Evolutionary conservation across 495 filamentous ascomycete species (phyloP), one percentile per base, ranked within the genome.

Genomic region (Penicillium odoratum): DNA sequence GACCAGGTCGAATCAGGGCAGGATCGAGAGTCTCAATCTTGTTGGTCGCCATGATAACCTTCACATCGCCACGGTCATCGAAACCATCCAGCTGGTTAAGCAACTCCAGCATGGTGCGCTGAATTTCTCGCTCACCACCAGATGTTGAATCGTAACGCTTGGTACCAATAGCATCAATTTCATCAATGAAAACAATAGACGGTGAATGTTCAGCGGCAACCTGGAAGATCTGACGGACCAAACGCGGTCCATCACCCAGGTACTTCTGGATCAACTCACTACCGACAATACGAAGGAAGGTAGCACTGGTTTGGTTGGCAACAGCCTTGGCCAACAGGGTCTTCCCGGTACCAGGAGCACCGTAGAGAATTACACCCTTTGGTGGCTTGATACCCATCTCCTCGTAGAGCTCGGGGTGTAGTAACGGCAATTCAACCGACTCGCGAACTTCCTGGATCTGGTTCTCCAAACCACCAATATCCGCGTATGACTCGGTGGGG

Each of bases 371-470:
- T 57, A 99, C 94, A 81, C 94, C 94, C 82, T 99, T 99, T 34
- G 94, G 94, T 28, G 94, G 93, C 74, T 98, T 99, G 82, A 99
- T 98, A 69, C 94, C 94, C 94, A 99, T 99, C 77, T 99, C 94
- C 74, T 99, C 94, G 73, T 99, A 99, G 13, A 99, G 80, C 75
- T 99, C 94, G 0, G 94, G 94, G 69, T 99, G 94, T 58, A 99
- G 84, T 49, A 99, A 81, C 8, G 94, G 94, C 55, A 99, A 78
- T 76, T 99, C 94, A 55, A 99, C 94, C 10, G 94, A 92, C 74
- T 99, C 94, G 57, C 94, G 83, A 31, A 99, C 94, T 72, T 99
- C 94, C 70, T 99, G 94, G 57, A 99, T 98, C 74, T 99, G 94
- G 30, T 82, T 72, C 70, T 99, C 94, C 57, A 98, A 70, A 66